phyloP scores from a whole-genome alignment of 2,329 filamentous ascomycete species.

The Diaporthe velutina region DNA sequence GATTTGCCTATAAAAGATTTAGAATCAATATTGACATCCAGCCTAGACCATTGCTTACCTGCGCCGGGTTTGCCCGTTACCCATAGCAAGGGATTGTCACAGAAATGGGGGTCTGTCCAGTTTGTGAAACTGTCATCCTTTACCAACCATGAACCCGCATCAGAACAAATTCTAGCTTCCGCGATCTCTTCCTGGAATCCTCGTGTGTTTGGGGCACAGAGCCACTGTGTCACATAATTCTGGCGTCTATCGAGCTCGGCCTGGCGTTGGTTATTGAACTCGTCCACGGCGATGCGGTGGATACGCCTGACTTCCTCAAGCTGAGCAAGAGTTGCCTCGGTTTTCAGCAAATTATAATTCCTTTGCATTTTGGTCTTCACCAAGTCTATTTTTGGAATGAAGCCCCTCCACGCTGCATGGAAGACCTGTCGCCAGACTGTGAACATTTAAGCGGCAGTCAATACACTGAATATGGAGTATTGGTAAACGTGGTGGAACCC shows the following conservation, averaged over 20 bases:
- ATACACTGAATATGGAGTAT: not conserved
- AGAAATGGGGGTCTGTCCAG: not conserved
- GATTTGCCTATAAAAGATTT: not conserved
- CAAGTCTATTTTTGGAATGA: not conserved
- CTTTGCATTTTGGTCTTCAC: slow-evolving; percentile 2
- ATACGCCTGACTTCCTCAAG: not conserved
- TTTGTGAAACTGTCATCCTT: not conserved
- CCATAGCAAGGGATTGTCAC: not conserved
- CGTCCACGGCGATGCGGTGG: not conserved
- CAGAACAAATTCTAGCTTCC: not conserved
- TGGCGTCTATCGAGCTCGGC: not conserved
- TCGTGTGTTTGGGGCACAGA: not conserved
- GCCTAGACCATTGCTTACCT: not conserved
- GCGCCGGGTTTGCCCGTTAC: not conserved
- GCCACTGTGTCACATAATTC: not conserved
- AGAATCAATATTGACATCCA: not conserved
- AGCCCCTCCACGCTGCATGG: not conserved
- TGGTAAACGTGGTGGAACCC: not conserved
- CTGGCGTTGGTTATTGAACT: not conserved
- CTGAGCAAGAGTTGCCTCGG: not conserved
- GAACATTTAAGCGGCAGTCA: not conserved
- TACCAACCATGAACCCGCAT: not conserved
- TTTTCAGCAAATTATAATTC: not conserved
- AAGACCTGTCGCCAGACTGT: not conserved
- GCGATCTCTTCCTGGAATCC: not conserved